phyloP scores from a whole-genome alignment of 192 early-diverging fungal species.

The Phycomyces blakesleeanus region DNA sequence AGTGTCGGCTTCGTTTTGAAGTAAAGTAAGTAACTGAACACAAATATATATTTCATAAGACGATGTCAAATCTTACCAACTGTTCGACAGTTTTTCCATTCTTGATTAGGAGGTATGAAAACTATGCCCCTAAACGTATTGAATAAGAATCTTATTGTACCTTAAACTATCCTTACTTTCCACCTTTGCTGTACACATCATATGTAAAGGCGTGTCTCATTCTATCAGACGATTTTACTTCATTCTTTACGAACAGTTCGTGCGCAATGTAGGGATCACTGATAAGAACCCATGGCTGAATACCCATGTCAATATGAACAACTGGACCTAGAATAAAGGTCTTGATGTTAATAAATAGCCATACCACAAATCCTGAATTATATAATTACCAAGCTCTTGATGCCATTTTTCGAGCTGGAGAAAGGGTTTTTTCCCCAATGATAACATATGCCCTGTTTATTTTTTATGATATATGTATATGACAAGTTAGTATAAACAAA shows the following conservation, averaged over 20 bases:
- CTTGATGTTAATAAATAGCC: too few species aligned
- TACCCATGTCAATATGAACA: slow-evolving; percentile 4
- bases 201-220: not conserved
- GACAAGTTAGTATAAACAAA: too few species aligned
- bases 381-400: too few species aligned
- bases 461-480: too few species aligned
- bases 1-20: not conserved
- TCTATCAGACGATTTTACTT: not conserved
- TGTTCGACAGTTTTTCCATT: not conserved
- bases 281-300: slow-evolving; percentile 15
- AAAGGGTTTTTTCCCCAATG: too few species aligned
- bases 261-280: slow-evolving; percentile 10
- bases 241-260: slow-evolving; percentile 8
- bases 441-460: too few species aligned
- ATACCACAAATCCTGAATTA: too few species aligned
- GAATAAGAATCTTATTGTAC: not conserved
- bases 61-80: not conserved
- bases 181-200: not conserved
- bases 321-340: not conserved
- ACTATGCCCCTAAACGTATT: not conserved
- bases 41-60: not conserved
- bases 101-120: not conserved
- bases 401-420: too few species aligned
- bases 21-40: too few species aligned
- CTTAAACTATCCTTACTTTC: not conserved